A percentile compares a stretch with the other conserved stretches of the same genome.
phyloP scores from a whole-genome alignment of 176 grass and related monocot species.

The Poa pratensis region DNA sequence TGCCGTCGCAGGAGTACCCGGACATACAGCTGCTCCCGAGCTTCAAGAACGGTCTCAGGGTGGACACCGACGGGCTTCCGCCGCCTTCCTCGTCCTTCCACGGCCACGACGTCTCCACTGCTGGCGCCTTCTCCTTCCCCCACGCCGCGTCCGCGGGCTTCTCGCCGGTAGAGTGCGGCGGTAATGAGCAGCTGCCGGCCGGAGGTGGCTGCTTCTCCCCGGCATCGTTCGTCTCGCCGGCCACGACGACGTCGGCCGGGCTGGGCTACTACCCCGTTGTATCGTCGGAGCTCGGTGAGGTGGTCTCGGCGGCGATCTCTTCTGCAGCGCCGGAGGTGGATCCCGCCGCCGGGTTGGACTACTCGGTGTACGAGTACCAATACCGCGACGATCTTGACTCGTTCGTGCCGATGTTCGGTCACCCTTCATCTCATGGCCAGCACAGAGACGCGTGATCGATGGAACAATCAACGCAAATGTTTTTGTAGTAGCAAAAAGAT shows the following conservation, averaged over 20 bases:
- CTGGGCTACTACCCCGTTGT: conserved; percentile 53
- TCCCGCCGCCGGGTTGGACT: background rate
- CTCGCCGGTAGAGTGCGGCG: conserved; percentile 8
- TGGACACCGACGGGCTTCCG: conserved; percentile 29
- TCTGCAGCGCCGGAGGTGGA: background rate
- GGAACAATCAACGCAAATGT: background rate
- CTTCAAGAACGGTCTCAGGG: conserved; percentile 53
- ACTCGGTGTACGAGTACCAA: background rate
- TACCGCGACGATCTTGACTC: conserved; percentile 17
- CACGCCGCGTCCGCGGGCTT: conserved; percentile 23
- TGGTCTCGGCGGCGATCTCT: conserved; percentile 49
- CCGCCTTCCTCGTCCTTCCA: background rate
- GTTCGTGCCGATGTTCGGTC: conserved; percentile 32
- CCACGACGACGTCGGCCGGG: conserved; percentile 16
- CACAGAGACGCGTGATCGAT: background rate
- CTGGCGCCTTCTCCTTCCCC: conserved; percentile 36
- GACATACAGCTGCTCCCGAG: conserved; percentile 48
- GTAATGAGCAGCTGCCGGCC: background rate
- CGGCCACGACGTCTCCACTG: background rate
- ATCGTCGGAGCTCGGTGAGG: conserved; percentile 59
- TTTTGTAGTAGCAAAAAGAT: background rate
- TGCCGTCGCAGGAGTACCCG: background rate
- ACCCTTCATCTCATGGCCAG: conserved; percentile 13
- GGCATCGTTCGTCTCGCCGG: conserved; percentile 22
- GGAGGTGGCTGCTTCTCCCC: conserved; percentile 31